phyloP scores from a whole-genome alignment of 192 early-diverging fungal genomes.

The Coemansia sp. region DNA sequence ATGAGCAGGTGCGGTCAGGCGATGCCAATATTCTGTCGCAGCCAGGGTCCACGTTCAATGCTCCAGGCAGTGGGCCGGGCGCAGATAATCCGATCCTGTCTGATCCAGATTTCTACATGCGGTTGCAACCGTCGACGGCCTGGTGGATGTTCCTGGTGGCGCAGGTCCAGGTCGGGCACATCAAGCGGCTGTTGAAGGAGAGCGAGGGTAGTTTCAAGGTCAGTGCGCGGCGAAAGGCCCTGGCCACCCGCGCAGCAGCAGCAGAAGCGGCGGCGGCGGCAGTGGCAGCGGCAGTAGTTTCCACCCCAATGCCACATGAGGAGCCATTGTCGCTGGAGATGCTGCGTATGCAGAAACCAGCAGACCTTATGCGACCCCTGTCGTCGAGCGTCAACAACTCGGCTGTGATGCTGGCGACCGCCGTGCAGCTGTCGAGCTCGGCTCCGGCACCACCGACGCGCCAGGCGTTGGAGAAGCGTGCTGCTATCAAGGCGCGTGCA shows the following conservation, averaged over 20 bases:
- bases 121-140: constrained; percentile 53
- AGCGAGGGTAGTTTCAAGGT: constrained; percentile 52
- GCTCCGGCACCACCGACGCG: constrained; percentile 18
- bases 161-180: constrained; percentile 54
- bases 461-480: constrained; percentile 21
- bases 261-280: too few species aligned
- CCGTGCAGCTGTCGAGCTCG: constrained; percentile 28
- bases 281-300: neutral
- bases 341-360: constrained; percentile 18
- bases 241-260: constrained; percentile 11
- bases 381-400: constrained; percentile 48
- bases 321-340: constrained; percentile 9
- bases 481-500: constrained; percentile 28
- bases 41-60: constrained; percentile 50
- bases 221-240: constrained; percentile 29
- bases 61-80: constrained; percentile 49
- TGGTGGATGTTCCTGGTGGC: constrained; percentile 57
- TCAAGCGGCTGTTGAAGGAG: constrained; percentile 51
- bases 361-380: constrained; percentile 45
- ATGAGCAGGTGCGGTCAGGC: constrained; percentile 40
- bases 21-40: constrained; percentile 50
- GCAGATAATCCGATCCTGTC: constrained; percentile 53
- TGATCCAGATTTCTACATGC: constrained; percentile 54
- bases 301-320: too few species aligned
- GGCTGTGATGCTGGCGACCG: constrained; percentile 39